Percentiles rank a stretch among this genome's conserved stretches.
Conservation (phyloP, 257 asterid species). For the Fraxinus americana region DNA sequence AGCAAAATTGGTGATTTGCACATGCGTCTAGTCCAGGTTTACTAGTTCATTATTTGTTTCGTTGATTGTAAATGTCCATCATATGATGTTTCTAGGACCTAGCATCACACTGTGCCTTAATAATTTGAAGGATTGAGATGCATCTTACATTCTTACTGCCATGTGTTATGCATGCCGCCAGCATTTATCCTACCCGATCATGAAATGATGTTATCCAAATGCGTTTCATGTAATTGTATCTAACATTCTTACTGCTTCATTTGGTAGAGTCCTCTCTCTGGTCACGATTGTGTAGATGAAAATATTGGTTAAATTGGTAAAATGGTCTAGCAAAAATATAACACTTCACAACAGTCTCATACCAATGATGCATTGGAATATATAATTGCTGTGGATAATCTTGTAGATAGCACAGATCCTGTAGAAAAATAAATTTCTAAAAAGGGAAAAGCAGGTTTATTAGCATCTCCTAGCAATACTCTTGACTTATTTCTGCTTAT, state of each 20-base stretch:
- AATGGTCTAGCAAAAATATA: background rate
- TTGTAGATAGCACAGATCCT: background rate
- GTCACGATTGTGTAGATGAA: background rate
- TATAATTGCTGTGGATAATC: background rate
- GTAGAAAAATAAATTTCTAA: too few relatives aligned
- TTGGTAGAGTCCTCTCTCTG: background rate
- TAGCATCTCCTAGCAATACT: background rate
- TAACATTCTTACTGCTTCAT: background rate
- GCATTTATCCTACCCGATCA: background rate
- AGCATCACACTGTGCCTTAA: background rate
- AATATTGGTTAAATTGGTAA: background rate
- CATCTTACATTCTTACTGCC: background rate
- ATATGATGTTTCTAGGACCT: conserved; percentile 1
- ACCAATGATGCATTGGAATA: background rate
- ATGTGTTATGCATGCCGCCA: background rate
- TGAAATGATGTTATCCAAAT: background rate
- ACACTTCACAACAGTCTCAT: background rate
- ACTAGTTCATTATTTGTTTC: background rate
- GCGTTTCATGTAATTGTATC: background rate
- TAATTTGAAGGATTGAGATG: background rate
- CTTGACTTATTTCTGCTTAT: background rate
- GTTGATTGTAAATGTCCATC: background rate
- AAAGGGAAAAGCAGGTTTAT: too few relatives aligned
- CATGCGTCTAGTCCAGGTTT: conserved; percentile 80
- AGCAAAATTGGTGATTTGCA: conserved; percentile 81